A percentile compares a stretch with the other conserved stretches of the same genome.
Conservation (phyloP, 257 asterid species). For the Solanum etuberosum region DNA sequence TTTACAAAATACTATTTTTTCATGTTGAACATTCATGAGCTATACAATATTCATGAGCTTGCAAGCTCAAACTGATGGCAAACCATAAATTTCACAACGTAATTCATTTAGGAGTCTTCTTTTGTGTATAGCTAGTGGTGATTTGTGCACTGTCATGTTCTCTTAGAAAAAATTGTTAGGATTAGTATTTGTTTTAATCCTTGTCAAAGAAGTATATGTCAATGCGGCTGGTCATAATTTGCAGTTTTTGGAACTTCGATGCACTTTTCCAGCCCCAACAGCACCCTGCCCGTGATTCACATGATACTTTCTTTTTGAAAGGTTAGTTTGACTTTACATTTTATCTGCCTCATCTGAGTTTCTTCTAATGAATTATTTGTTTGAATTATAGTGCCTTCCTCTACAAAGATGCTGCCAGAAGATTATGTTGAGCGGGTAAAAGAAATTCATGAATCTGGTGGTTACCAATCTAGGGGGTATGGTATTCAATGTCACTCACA, state of each 20-base stretch:
- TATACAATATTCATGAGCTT: neutral
- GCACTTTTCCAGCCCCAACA: constrained; percentile 99
- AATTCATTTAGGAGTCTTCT: neutral
- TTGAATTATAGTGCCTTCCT: constrained; percentile 57
- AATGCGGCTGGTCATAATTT: constrained; percentile 2
- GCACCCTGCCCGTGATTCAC: constrained; percentile 99
- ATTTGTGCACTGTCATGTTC: neutral
- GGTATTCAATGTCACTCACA: neutral
- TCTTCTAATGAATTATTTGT: neutral
- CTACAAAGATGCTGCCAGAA: constrained; percentile 75
- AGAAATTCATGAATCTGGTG: constrained; percentile 80
- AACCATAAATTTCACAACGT: neutral
- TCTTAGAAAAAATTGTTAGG: neutral
- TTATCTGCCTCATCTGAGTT: constrained; percentile 8
- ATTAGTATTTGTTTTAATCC: neutral
- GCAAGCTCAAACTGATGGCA: neutral
- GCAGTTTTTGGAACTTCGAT: constrained; percentile 96
- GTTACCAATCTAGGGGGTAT: constrained; percentile 94
- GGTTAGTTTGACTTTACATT: constrained; percentile 28
- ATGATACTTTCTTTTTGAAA: constrained; percentile 90
- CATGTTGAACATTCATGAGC: neutral
- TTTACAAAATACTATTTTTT: neutral
- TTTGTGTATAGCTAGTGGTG: neutral
- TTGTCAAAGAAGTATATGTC: neutral
- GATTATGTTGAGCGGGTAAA: constrained; percentile 88